Percentiles rank a stretch among this genome's conserved stretches.
phyloP scores from a whole-genome alignment of 2,329 filamentous ascomycete genomes.

The Acrodontium crateriforme region DNA sequence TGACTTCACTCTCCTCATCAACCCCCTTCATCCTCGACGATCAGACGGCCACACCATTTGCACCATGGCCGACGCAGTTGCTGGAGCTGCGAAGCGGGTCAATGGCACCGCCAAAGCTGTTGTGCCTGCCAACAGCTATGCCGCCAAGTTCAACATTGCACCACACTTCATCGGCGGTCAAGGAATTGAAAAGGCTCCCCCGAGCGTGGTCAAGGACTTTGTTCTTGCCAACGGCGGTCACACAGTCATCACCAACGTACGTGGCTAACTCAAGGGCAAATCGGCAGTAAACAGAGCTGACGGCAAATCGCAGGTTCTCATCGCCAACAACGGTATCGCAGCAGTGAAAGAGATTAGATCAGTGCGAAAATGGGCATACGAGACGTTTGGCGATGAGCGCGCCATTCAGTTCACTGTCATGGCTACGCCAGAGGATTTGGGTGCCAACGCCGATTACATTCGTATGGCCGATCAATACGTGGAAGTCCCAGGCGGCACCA shows the following conservation, averaged over 20 bases:
- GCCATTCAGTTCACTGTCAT: slow-evolving; percentile 99
- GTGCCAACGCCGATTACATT: slow-evolving; percentile 97
- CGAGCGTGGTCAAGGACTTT: slow-evolving; percentile 91
- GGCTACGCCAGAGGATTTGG: slow-evolving; percentile 95
- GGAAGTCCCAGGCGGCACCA: slow-evolving; percentile 94
- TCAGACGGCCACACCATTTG: slow-evolving; percentile 23
- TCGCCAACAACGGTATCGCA: slow-evolving; percentile 99
- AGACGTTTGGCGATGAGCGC: slow-evolving; percentile 94
- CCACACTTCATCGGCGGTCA: slow-evolving; percentile 97
- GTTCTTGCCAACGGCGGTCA: slow-evolving; percentile 80
- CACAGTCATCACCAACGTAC: slow-evolving; percentile 94
- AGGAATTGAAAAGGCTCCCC: slow-evolving; percentile 63
- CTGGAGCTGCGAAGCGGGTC: slow-evolving; percentile 21
- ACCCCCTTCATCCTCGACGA: slow-evolving; percentile 7
- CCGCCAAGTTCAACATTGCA: slow-evolving; percentile 68
- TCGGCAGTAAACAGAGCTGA: slow-evolving; percentile 10
- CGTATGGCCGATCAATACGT: slow-evolving; percentile 99
- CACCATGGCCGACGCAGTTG: slow-evolving; percentile 28
- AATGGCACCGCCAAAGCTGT: slow-evolving; percentile 36
- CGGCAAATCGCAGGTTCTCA: slow-evolving; percentile 57
- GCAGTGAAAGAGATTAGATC: slow-evolving; percentile 99
- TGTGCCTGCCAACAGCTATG: slow-evolving; percentile 52
- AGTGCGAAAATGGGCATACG: slow-evolving; percentile 99
- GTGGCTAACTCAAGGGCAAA: too few relatives aligned
- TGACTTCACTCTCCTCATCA: slow-evolving; percentile 5